Evolutionary conservation across 768 basidiomycete genomes (phyloP).

Genomic region (Lentinula lateritia): DNA sequence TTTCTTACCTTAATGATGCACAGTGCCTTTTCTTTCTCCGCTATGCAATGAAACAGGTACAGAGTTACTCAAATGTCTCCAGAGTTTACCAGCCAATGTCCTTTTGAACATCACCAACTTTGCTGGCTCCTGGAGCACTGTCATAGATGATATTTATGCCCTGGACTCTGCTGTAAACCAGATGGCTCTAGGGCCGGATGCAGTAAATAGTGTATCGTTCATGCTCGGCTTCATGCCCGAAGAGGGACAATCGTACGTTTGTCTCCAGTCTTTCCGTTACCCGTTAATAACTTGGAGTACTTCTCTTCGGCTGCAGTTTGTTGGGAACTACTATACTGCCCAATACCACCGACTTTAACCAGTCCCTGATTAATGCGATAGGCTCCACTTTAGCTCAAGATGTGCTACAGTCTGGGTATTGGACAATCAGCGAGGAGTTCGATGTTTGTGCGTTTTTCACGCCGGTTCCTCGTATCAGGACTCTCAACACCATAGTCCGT

Average conservation of each 20-base stretch:
- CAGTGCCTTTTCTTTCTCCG: constrained; percentile 10
- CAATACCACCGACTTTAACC: constrained; percentile 12
- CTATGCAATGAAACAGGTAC: constrained; percentile 9
- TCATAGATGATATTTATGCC: constrained; percentile 11
- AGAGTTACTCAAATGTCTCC: constrained; percentile 11
- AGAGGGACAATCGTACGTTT: constrained; percentile 15
- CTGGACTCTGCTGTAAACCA: constrained; percentile 10
- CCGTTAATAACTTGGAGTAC: background rate
- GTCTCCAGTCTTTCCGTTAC: background rate
- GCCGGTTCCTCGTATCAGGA: background rate
- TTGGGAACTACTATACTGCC: constrained; percentile 9
- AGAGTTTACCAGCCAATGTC: constrained; percentile 12
- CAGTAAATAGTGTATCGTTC: constrained; percentile 12
- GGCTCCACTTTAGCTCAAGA: constrained; percentile 3
- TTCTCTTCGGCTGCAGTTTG: background rate
- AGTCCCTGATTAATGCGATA: background rate
- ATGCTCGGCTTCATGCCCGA: constrained; percentile 16
- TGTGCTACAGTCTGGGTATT: constrained; percentile 11
- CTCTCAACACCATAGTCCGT: background rate
- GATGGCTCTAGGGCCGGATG: constrained; percentile 9
- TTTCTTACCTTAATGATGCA: background rate
- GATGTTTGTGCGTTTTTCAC: constrained; percentile 10
- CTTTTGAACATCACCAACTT: constrained; percentile 13
- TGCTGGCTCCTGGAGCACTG: constrained; percentile 7
- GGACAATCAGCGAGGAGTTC: constrained; percentile 8